Evolutionary conservation across 352 stramenopile species (phyloP).

Genomic region (Phytophthora brassicae): DNA sequence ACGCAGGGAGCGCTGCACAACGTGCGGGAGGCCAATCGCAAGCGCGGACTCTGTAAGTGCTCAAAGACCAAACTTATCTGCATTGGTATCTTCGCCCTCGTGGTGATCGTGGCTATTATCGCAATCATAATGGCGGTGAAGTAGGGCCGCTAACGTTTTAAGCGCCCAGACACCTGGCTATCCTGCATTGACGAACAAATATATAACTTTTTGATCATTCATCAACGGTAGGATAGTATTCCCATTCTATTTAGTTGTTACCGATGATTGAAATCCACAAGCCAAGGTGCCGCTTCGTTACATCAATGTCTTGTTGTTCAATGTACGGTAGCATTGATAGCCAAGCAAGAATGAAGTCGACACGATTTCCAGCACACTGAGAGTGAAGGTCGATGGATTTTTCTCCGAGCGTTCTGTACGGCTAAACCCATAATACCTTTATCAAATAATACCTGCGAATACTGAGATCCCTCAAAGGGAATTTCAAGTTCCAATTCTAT

Average conservation of each 20-base stretch:
- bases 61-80: slow-evolving; percentile 68
- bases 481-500: background rate
- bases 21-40: slow-evolving; percentile 55
- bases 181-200: slow-evolving; percentile 16
- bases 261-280: too few relatives aligned
- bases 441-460: background rate
- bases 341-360: too few relatives aligned
- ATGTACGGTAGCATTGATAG: too few relatives aligned
- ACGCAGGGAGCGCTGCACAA: slow-evolving; percentile 50
- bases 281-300: too few relatives aligned
- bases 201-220: slow-evolving; percentile 32
- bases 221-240: too few relatives aligned
- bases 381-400: slow-evolving; percentile 17
- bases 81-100: slow-evolving; percentile 46
- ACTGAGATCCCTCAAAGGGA: background rate
- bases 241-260: too few relatives aligned
- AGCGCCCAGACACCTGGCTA: slow-evolving; percentile 5
- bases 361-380: too few relatives aligned
- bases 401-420: slow-evolving; percentile 26
- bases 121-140: slow-evolving; percentile 45
- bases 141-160: slow-evolving; percentile 16
- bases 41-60: slow-evolving; percentile 54
- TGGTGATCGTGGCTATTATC: slow-evolving; percentile 52
- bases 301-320: too few relatives aligned
- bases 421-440: background rate